phyloP scores from a whole-genome alignment of 139 green algal genomes.

The Volvox africanus region DNA sequence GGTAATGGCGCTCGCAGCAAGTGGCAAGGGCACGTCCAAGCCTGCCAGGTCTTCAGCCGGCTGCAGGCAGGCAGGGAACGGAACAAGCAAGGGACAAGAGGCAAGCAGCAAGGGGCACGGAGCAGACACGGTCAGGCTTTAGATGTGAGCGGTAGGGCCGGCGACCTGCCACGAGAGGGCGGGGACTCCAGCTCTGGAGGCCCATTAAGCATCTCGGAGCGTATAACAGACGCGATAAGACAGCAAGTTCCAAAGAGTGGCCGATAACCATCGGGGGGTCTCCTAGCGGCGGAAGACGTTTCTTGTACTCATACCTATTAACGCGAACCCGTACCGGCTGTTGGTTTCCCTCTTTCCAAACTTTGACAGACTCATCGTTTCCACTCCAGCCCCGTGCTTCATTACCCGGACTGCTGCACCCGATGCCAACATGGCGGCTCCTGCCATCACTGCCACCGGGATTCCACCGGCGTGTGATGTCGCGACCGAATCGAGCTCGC shows the following conservation, averaged over 20 bases:
- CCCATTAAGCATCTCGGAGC: not conserved
- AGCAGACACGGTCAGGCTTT: not conserved
- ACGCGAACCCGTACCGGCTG: not conserved
- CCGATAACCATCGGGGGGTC: not conserved
- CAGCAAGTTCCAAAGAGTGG: not conserved
- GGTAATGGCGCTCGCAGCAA: too few relatives aligned
- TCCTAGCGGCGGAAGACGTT: not conserved
- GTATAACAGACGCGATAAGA: not conserved
- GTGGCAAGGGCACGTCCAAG: not conserved
- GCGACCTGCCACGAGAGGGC: not conserved
- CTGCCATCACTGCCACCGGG: too few relatives aligned
- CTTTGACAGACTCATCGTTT: not conserved
- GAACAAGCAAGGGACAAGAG: not conserved
- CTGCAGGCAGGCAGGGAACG: not conserved
- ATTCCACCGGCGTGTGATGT: too few relatives aligned
- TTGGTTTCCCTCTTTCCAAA: not conserved
- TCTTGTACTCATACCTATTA: not conserved
- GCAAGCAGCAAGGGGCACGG: not conserved
- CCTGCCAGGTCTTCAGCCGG: not conserved
- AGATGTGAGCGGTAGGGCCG: too few relatives aligned
- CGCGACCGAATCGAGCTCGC: too few relatives aligned
- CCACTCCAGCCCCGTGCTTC: not conserved
- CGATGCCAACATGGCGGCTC: too few relatives aligned
- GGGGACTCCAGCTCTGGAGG: not conserved
- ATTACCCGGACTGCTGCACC: not conserved